Evolutionary conservation across 2,329 filamentous ascomycete species (phyloP).

Genomic region (Cercospora janseana): DNA sequence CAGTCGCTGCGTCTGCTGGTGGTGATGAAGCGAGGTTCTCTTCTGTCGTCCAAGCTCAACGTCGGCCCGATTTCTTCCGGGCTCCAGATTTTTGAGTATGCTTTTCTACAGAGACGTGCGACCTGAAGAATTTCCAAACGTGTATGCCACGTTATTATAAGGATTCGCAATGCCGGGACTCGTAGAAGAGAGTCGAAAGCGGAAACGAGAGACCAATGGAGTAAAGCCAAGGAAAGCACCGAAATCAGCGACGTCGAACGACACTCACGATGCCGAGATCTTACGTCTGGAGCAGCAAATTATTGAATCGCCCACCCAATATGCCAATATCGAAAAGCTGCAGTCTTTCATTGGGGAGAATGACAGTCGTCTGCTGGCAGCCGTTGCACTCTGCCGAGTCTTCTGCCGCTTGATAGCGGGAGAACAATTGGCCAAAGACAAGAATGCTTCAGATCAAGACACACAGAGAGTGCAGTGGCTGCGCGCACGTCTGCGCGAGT

Average conservation of each 20-base stretch:
- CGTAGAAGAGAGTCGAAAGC: slow-evolving; percentile 40
- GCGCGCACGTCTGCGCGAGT: slow-evolving; percentile 70
- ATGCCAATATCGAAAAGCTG: slow-evolving; percentile 81
- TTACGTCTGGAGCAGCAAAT: slow-evolving; percentile 76
- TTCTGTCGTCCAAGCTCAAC: slow-evolving; percentile 3
- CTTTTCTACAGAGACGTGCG: background rate
- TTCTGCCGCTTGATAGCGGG: slow-evolving; percentile 78
- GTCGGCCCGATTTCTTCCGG: slow-evolving; percentile 14
- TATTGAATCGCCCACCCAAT: slow-evolving; percentile 80
- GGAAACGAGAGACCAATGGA: slow-evolving; percentile 40
- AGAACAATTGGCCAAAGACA: slow-evolving; percentile 66
- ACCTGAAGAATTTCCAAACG: slow-evolving; percentile 12
- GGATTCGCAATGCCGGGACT: slow-evolving; percentile 39
- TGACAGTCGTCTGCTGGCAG: slow-evolving; percentile 60
- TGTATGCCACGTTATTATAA: no score
- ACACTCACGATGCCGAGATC: slow-evolving; percentile 55
- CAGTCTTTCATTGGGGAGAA: slow-evolving; percentile 55
- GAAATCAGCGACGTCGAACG: slow-evolving; percentile 39
- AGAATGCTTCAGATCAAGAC: slow-evolving; percentile 69
- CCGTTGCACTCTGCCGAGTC: slow-evolving; percentile 79
- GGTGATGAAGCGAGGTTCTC: slow-evolving; percentile 4
- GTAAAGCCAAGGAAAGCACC: slow-evolving; percentile 38
- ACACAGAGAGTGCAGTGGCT: slow-evolving; percentile 74
- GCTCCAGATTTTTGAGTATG: background rate
- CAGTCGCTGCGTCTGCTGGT: slow-evolving; percentile 16